Percentiles rank a stretch among this genome's conserved stretches.
Evolutionary conservation across 108 stramenopile genomes (phyloP).

Genomic region (Epithemia pelagica): DNA sequence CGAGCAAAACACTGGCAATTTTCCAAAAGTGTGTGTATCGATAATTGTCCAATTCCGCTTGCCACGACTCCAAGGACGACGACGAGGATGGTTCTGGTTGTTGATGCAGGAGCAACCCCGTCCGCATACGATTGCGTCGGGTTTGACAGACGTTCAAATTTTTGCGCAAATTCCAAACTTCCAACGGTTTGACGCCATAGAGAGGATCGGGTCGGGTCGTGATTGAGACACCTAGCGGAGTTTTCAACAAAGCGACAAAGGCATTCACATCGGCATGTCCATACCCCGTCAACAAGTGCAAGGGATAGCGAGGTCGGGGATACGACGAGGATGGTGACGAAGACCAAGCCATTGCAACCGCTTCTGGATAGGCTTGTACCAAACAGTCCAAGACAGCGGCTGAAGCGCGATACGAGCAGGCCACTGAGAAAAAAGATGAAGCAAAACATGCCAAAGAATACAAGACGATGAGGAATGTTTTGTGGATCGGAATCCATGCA

Average conservation of each 20-base stretch:
- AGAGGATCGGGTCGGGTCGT: slow-evolving; percentile 12
- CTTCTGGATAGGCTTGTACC: slow-evolving; percentile 21
- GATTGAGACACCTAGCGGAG: slow-evolving; percentile 5
- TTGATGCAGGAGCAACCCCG: background rate
- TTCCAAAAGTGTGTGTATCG: slow-evolving; percentile 25
- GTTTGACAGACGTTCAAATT: slow-evolving; percentile 16
- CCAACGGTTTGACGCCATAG: slow-evolving; percentile 19
- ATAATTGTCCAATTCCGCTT: slow-evolving; percentile 3
- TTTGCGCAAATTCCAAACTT: slow-evolving; percentile 27
- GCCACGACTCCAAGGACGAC: background rate
- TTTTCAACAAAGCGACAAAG: slow-evolving; percentile 19
- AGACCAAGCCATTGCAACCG: background rate
- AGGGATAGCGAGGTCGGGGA: slow-evolving; percentile 7
- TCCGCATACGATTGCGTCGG: background rate
- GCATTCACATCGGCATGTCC: slow-evolving; percentile 13
- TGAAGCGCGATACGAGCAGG: slow-evolving; percentile 27
- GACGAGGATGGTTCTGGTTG: background rate
- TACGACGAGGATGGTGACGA: background rate
- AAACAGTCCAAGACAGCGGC: slow-evolving; percentile 16
- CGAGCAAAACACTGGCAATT: slow-evolving; percentile 19
- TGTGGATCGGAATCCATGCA: too few species aligned
- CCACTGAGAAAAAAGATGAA: slow-evolving; percentile 12
- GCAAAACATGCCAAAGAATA: background rate
- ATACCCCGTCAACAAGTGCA: slow-evolving; percentile 34
- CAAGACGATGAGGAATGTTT: background rate